A percentile compares a stretch with the other conserved stretches of the same genome.
Evolutionary conservation across 1,139 yeast species (phyloP).

Genomic region (Candida buenavistaensis): DNA sequence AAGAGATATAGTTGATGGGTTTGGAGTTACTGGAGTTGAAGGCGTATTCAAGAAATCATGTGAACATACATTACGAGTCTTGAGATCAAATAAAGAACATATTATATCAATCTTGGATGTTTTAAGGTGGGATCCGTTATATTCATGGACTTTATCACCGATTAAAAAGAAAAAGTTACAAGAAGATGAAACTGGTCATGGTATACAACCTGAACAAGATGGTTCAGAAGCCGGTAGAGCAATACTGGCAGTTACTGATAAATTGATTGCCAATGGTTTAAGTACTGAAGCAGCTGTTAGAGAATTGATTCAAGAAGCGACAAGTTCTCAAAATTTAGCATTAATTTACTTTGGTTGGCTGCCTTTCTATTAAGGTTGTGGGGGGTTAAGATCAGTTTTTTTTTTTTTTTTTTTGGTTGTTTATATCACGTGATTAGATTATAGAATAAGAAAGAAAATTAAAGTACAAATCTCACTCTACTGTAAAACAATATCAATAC

Average conservation of each 20-base stretch:
- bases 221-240: conserved; percentile 84
- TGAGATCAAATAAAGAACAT: conserved; percentile 65
- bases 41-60: conserved; percentile 76
- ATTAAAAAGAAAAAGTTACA: conserved; percentile 59
- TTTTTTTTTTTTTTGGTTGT: too few species aligned
- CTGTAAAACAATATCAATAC: too few species aligned
- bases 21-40: conserved; percentile 79
- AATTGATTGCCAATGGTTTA: conserved; percentile 63
- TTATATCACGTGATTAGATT: too few species aligned
- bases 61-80: conserved; percentile 69
- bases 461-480: too few species aligned
- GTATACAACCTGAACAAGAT: conserved; percentile 42
- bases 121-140: conserved; percentile 87
- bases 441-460: too few species aligned
- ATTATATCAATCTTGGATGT: conserved; percentile 84
- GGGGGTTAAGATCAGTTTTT: too few species aligned
- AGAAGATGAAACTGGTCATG: conserved; percentile 30
- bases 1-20: conserved; percentile 87
- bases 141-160: conserved; percentile 86
- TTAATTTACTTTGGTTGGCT: conserved; percentile 85
- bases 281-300: conserved; percentile 84
- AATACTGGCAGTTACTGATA: conserved; percentile 66
- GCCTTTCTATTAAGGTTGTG: conserved; percentile 47
- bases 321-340: conserved; percentile 65
- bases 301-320: conserved; percentile 77